These are phyloP conservation scores for Lecanosticta acicola DNA, from an alignment of 2,329 filamentous ascomycete genomes.

Conservation along the genomic window DNA sequence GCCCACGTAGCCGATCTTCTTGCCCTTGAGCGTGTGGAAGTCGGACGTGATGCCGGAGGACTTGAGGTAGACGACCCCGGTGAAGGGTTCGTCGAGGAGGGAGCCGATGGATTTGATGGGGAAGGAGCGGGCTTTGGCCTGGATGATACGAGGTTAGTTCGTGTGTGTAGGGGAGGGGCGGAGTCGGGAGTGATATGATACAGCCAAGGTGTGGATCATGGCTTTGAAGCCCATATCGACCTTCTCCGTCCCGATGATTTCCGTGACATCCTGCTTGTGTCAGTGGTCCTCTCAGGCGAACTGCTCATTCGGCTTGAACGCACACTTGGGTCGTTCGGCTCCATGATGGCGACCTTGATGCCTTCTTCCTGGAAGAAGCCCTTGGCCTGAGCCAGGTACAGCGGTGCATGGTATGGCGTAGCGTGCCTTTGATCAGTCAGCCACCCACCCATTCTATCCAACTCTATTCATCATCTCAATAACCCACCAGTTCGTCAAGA, in stretches of 20 bases:
- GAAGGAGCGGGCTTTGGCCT: constrained; percentile 71
- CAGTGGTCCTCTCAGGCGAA: not conserved
- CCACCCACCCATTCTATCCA: not conserved
- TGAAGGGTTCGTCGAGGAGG: constrained; percentile 74
- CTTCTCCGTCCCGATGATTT: constrained; percentile 71
- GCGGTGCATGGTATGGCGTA: constrained; percentile 71
- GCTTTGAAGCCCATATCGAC: constrained; percentile 76
- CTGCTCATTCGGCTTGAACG: constrained; percentile 18
- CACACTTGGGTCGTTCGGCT: constrained; percentile 71
- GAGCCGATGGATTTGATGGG: constrained; percentile 68
- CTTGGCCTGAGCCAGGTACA: constrained; percentile 71
- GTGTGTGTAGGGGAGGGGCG: constrained; percentile 7
- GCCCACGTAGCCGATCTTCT: constrained; percentile 72
- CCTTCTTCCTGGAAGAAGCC: constrained; percentile 70
- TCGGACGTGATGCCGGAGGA: constrained; percentile 67
- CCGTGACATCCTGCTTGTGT: constrained; percentile 61
- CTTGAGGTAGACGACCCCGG: constrained; percentile 71
- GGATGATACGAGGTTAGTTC: not conserved
- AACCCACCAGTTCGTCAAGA: constrained; percentile 73
- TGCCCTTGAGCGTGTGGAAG: constrained; percentile 69
- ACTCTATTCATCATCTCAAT: constrained; percentile 4
- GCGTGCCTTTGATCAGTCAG: constrained; percentile 56
- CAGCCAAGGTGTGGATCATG: constrained; percentile 76
- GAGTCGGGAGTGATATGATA: constrained; percentile 36
- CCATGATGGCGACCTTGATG: constrained; percentile 70